Conservation (phyloP, 306 rosid species). For the Casuarina equisetifolia region DNA sequence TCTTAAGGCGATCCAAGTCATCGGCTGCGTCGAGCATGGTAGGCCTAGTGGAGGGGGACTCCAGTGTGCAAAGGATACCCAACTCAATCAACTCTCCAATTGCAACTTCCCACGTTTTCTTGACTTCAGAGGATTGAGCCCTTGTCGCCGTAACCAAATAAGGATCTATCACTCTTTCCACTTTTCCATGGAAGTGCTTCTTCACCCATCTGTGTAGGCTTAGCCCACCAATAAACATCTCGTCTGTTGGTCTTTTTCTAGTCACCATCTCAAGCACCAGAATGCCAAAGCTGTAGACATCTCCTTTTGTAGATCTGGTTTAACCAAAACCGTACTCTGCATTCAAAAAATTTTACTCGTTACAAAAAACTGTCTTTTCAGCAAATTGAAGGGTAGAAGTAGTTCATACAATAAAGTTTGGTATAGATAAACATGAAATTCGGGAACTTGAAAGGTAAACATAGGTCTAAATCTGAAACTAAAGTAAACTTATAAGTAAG, state of each 20-base stretch:
- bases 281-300: constrained; percentile 78
- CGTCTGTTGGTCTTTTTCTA: constrained; percentile 64
- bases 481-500: no score
- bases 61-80: constrained; percentile 77
- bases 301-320: constrained; percentile 58
- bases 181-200: constrained; percentile 54
- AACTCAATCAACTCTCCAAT: constrained; percentile 58
- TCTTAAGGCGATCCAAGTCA: constrained; percentile 68
- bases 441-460: not conserved
- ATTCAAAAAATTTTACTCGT: constrained; percentile 3
- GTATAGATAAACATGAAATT: not conserved
- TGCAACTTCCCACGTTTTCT: constrained; percentile 61
- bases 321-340: constrained; percentile 76
- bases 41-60: constrained; percentile 61
- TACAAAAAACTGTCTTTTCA: not conserved
- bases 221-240: constrained; percentile 55
- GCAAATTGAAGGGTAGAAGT: not conserved
- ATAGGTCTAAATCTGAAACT: no score
- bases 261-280: constrained; percentile 76
- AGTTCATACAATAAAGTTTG: not conserved
- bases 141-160: constrained; percentile 45
- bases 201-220: constrained; percentile 64
- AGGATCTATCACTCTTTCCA: constrained; percentile 55
- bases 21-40: constrained; percentile 77
- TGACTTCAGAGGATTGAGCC: constrained; percentile 51